Conservation (phyloP, 768 basidiomycete species). For the Trametes punicea region DNA sequence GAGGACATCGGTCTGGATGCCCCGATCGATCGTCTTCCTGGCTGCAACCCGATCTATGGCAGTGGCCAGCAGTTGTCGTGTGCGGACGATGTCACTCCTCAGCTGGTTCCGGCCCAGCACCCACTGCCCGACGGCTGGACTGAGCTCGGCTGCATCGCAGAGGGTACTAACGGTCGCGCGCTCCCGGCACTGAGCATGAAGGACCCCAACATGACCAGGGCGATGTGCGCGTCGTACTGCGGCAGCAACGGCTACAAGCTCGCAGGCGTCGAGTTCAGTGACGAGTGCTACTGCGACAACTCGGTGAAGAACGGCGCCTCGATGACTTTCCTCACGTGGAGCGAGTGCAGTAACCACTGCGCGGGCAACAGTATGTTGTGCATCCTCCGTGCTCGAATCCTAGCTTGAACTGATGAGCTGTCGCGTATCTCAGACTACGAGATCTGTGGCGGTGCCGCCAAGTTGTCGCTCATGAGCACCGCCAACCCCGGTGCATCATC, state of each 20-base stretch:
- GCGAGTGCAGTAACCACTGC: conserved; percentile 24
- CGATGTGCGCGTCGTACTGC: conserved; percentile 25
- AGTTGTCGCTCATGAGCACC: conserved; percentile 18
- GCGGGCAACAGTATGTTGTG: conserved; percentile 22
- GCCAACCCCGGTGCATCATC: conserved; percentile 10
- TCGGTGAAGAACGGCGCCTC: conserved; percentile 25
- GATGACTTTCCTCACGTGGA: conserved; percentile 14
- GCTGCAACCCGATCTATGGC: conserved; percentile 25
- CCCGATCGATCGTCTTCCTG: conserved; percentile 20
- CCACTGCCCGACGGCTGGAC: conserved; percentile 22
- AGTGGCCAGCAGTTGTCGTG: conserved; percentile 10
- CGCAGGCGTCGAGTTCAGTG: conserved; percentile 29
- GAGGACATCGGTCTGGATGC: conserved; percentile 18
- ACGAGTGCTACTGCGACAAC: conserved; percentile 29
- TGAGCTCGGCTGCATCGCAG: conserved; percentile 26
- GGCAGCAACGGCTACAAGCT: conserved; percentile 24
- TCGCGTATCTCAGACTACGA: conserved; percentile 9
- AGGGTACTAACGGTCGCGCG: conserved; percentile 26
- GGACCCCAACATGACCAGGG: conserved; percentile 22
- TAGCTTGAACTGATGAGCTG: not conserved
- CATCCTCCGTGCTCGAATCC: no score
- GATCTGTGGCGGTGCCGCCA: conserved; percentile 25
- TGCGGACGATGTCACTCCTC: conserved; percentile 4
- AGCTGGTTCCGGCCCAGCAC: conserved; percentile 10
- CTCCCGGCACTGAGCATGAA: conserved; percentile 23